Evolutionary conservation across 1,284 basidiomycete species (phyloP).

Genomic region (Neotropicomus parvogracilis): DNA sequence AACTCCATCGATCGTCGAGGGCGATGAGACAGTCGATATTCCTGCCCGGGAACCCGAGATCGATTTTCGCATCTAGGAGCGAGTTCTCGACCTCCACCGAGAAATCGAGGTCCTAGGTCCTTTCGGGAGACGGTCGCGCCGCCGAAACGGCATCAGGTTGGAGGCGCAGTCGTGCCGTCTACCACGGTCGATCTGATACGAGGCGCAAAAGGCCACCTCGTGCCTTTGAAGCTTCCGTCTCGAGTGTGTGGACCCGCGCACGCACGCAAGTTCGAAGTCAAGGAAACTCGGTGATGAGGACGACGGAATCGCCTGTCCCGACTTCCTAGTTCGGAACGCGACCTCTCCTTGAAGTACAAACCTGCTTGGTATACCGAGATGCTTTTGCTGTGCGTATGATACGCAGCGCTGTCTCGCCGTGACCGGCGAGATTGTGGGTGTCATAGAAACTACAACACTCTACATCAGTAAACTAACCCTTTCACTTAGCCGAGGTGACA

Average conservation of each 20-base stretch:
- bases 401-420: too few species aligned
- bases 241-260: slow-evolving; percentile 55
- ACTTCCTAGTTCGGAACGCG: not conserved
- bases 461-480: too few species aligned
- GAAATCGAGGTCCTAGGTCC: slow-evolving; percentile 38
- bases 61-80: slow-evolving; percentile 39
- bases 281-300: slow-evolving; percentile 63
- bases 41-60: slow-evolving; percentile 49
- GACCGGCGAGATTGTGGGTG: too few species aligned
- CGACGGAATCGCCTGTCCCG: slow-evolving; percentile 54
- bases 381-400: too few species aligned
- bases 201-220: slow-evolving; percentile 43
- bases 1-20: slow-evolving; percentile 58
- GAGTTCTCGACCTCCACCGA: slow-evolving; percentile 39
- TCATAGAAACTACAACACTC: too few species aligned
- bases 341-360: not conserved
- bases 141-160: slow-evolving; percentile 52
- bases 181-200: slow-evolving; percentile 61
- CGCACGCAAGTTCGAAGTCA: slow-evolving; percentile 49
- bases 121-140: slow-evolving; percentile 39
- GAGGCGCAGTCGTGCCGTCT: too few species aligned
- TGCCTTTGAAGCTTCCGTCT: slow-evolving; percentile 39
- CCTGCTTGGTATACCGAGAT: too few species aligned
- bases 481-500: too few species aligned
- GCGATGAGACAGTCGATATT: slow-evolving; percentile 59